A percentile compares a stretch with the other conserved stretches of the same genome.
Evolutionary conservation across 192 early-diverging fungal species (phyloP).

Genomic region (Umbelopsis sp.): DNA sequence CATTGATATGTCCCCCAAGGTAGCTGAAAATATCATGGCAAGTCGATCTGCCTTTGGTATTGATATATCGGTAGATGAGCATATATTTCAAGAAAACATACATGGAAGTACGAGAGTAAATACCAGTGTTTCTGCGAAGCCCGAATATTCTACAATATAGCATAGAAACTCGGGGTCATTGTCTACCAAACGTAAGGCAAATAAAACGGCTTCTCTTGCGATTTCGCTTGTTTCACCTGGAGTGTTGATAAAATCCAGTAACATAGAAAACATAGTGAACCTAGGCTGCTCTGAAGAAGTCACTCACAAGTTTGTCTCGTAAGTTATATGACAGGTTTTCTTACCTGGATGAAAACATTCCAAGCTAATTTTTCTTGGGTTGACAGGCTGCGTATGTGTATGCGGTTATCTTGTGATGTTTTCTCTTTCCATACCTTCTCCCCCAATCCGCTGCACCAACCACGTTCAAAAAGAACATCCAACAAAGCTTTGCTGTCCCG

Average conservation of each 20-base stretch:
- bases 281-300: conserved; percentile 28
- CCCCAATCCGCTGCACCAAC: conserved; percentile 42
- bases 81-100: not conserved
- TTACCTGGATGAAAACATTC: conserved; percentile 31
- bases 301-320: not conserved
- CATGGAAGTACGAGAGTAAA: not conserved
- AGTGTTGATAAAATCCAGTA: conserved; percentile 43
- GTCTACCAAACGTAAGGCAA: conserved; percentile 40
- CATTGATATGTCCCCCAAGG: conserved; percentile 30
- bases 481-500: conserved; percentile 39
- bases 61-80: not conserved
- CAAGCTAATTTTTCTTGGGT: conserved; percentile 35
- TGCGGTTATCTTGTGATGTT: conserved; percentile 32
- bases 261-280: conserved; percentile 41
- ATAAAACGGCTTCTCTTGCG: conserved; percentile 41
- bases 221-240: conserved; percentile 48
- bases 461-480: conserved; percentile 44
- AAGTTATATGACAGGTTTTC: not conserved
- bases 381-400: conserved; percentile 30
- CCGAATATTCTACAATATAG: conserved; percentile 45
- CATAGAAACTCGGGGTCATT: conserved; percentile 42
- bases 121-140: conserved; percentile 43
- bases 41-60: conserved; percentile 35
- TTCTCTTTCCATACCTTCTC: conserved; percentile 42
- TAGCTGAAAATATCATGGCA: conserved; percentile 31